A percentile compares a stretch with the other conserved stretches of the same genome.
Evolutionary conservation across 1,284 basidiomycete genomes (phyloP).

Genomic region (Fistulina hepatica): DNA sequence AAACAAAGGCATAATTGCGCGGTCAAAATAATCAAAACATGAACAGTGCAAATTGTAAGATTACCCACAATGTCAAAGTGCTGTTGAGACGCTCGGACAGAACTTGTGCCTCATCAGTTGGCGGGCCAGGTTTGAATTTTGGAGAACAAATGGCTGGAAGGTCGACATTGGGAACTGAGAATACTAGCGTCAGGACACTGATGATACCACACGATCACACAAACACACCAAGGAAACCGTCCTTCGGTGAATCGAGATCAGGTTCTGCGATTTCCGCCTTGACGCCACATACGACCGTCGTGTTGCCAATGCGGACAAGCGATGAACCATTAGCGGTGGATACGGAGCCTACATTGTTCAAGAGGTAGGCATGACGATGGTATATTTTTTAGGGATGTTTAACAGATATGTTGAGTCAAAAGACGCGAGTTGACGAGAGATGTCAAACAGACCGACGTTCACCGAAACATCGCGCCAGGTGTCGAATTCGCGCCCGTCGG

Average conservation of each 20-base stretch:
- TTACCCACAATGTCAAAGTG: conserved; percentile 55
- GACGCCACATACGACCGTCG: conserved; percentile 86
- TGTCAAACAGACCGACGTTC: conserved; percentile 58
- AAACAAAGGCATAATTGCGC: conserved; percentile 3
- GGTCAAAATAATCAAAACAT: conserved; percentile 2
- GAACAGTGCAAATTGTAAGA: conserved; percentile 1
- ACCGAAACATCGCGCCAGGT: conserved; percentile 61
- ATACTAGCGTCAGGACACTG: neutral
- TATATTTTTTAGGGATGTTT: neutral
- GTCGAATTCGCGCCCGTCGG: conserved; percentile 59
- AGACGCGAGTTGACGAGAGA: conserved; percentile 3
- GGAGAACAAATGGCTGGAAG: conserved; percentile 88
- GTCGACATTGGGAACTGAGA: conserved; percentile 61
- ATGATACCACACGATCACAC: neutral
- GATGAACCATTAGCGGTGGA: conserved; percentile 86
- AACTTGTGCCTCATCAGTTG: conserved; percentile 83
- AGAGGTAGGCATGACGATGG: conserved; percentile 1
- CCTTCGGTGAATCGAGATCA: conserved; percentile 58
- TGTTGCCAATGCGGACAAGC: conserved; percentile 81
- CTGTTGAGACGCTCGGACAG: conserved; percentile 77
- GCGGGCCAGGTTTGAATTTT: conserved; percentile 90
- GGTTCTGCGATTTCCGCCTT: conserved; percentile 93
- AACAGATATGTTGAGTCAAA: conserved; percentile 2
- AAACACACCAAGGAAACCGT: conserved; percentile 72
- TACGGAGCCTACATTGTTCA: conserved; percentile 53